Base-by-base conservation (phyloP, 805 yeast species). In the Cephaloascus fragrans region DNA sequence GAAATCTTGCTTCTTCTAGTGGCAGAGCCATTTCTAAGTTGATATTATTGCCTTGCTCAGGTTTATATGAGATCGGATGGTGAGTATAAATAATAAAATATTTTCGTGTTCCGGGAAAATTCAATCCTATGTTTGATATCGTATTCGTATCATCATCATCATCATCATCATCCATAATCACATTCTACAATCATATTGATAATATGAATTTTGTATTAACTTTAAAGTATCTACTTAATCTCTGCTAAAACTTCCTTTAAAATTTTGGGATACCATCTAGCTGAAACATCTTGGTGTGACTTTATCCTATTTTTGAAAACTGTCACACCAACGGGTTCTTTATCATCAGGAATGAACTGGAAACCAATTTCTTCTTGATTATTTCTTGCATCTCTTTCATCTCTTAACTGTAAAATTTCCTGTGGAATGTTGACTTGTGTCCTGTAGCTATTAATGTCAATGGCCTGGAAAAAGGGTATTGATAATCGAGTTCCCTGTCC, bases 401-500 rank as follows among this genome's bases (percentile, higher is more conserved):
- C 57, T 41, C 51, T 57, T 35, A 56, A 42, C 3, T 49, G 34
- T 3, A 64, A 14, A 3, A 69, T 46, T 8, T 51, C 51, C 5
- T 43, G 33, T 0, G 66, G 59, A 14, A 70, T 48, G 4, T 46
- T 49, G 19, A 67, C 46, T 3, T 56, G 54, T 1, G 59, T 38
- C 40, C 63, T 57, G 32, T 40, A 47, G 14, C 61, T 46, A 39
- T 62, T 63, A 18, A 67, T 49, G 47, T 70, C 62, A 40, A 71
- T 67, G 5, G 73, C 69, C 47, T 63, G 73, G 52, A 70, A 71
- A 46, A 68, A 68, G 2, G 77, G 72, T 18, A 71, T 56, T 8
- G 73, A 68, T 9, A 70, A 53, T 39, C 77, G 47, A 8, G 70
- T 64, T 3, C 71, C 67, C 26, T 49, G 50, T 4, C 53, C 50